phyloP scores from a whole-genome alignment of 768 basidiomycete genomes.

The Mycena maculata region DNA sequence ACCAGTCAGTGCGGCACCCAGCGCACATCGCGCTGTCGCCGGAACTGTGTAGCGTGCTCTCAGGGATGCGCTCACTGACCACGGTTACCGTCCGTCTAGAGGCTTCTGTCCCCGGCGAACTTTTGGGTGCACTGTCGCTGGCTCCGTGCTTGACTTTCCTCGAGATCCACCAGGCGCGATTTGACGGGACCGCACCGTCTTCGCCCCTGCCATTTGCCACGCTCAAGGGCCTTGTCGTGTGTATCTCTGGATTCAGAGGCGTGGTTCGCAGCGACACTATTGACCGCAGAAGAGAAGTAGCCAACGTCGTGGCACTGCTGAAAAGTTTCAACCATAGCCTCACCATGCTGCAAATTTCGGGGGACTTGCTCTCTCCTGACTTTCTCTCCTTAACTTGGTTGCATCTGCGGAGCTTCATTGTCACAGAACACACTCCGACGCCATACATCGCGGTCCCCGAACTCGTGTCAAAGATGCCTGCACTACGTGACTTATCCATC shows the following conservation, averaged over 20 bases:
- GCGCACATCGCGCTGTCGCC: background rate
- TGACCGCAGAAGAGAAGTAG: background rate
- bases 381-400: background rate
- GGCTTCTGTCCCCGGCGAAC: background rate
- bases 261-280: background rate
- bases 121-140: background rate
- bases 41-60: background rate
- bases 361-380: constrained; percentile 1
- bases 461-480: constrained; percentile 11
- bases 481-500: constrained; percentile 3
- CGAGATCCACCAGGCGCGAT: constrained; percentile 15
- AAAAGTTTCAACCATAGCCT: background rate
- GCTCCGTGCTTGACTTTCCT: background rate
- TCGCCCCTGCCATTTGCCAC: background rate
- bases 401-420: background rate
- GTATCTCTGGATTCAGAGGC: constrained; percentile 7
- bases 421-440: constrained; percentile 25
- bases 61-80: constrained; percentile 1
- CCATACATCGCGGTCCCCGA: constrained; percentile 14
- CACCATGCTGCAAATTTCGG: background rate
- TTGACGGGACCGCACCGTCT: background rate
- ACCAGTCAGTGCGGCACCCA: constrained; percentile 4
- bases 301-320: background rate
- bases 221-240: background rate
- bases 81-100: constrained; percentile 1